Conservation (phyloP, 2,329 filamentous ascomycete species). For the Botrytis aclada region DNA sequence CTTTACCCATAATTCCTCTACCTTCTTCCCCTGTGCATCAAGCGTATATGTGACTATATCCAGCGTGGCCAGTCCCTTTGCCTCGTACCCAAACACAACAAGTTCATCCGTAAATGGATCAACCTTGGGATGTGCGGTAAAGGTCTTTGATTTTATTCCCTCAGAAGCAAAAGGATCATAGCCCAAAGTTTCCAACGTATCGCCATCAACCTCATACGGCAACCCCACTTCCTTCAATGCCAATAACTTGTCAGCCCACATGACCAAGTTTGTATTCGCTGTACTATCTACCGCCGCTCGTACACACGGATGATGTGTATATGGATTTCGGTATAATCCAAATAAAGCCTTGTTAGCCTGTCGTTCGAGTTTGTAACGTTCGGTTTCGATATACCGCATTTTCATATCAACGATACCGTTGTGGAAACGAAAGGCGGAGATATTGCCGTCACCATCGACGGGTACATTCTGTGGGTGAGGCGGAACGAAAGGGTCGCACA, state of each 20-base stretch:
- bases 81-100: constrained; percentile 51
- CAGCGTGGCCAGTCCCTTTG: constrained; percentile 44
- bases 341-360: constrained; percentile 34
- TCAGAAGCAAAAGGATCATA: constrained; percentile 49
- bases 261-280: constrained; percentile 55
- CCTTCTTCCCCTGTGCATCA: constrained; percentile 42
- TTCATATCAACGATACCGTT: constrained; percentile 37
- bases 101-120: constrained; percentile 50
- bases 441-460: constrained; percentile 35
- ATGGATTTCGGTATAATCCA: constrained; percentile 6
- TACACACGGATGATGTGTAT: constrained; percentile 6
- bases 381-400: constrained; percentile 36
- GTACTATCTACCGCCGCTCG: background rate
- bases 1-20: constrained; percentile 46
- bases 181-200: constrained; percentile 48
- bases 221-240: constrained; percentile 52
- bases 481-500: constrained; percentile 48
- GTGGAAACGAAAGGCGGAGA: constrained; percentile 37
- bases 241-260: constrained; percentile 52
- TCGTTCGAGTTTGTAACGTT: constrained; percentile 31
- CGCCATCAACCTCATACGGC: constrained; percentile 47
- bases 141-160: constrained; percentile 42
- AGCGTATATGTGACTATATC: constrained; percentile 48
- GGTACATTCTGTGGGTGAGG: constrained; percentile 50
- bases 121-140: constrained; percentile 52